A percentile compares a stretch with the other conserved stretches of the same genome.
These are phyloP conservation scores for Marasmius oreades DNA, from an alignment of 1,284 basidiomycete species.

Conservation along the genomic window DNA sequence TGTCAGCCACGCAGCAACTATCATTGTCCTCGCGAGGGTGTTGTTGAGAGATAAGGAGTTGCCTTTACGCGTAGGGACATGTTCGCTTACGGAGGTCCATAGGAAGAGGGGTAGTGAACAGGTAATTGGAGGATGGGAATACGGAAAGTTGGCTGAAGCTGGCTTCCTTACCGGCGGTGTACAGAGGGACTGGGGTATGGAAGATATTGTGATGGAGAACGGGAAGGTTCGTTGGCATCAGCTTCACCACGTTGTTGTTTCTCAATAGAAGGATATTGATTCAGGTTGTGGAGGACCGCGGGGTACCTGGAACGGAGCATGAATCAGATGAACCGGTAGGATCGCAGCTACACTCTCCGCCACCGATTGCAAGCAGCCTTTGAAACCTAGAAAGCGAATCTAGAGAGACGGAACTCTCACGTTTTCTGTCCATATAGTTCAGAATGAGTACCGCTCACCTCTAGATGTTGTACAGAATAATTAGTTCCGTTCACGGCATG, in stretches of 20 bases:
- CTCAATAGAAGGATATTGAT: background rate
- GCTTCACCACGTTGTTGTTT: background rate
- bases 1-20: conserved; percentile 78
- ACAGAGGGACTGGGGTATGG: conserved; percentile 78
- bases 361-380: background rate
- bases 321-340: conserved; percentile 57
- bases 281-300: conserved; percentile 45
- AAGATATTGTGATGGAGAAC: conserved; percentile 56
- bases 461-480: too few species aligned
- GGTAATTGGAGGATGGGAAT: conserved; percentile 41
- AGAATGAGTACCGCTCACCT: too few species aligned
- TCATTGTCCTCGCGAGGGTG: conserved; percentile 64
- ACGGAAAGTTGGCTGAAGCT: conserved; percentile 48
- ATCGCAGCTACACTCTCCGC: conserved; percentile 16
- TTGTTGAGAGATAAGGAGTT: conserved; percentile 51
- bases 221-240: conserved; percentile 36
- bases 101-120: conserved; percentile 23
- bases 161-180: conserved; percentile 53
- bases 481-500: too few species aligned
- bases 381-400: background rate
- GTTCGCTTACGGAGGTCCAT: conserved; percentile 56
- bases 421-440: too few species aligned
- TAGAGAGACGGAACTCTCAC: too few species aligned
- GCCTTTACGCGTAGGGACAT: conserved; percentile 64
- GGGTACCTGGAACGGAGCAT: conserved; percentile 56